phyloP scores from a whole-genome alignment of 148 eudicot genomes.

The Bassia scoparia region DNA sequence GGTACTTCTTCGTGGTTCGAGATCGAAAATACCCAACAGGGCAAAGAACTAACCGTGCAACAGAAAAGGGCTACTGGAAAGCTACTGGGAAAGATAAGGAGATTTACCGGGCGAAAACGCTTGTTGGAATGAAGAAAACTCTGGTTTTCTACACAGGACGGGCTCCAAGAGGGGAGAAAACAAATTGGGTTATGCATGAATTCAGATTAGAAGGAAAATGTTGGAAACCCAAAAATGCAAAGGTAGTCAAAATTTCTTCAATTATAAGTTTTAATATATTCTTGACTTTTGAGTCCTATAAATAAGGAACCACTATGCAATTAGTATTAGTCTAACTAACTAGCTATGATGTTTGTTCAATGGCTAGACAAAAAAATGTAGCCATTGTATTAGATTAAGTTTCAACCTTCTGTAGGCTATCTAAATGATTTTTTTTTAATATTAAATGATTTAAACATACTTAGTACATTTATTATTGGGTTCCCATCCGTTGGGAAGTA shows the following conservation, averaged over 20 bases:
- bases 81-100: slow-evolving; percentile 70
- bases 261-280: too few species aligned
- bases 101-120: slow-evolving; percentile 43
- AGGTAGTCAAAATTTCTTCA: slow-evolving; percentile 14
- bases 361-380: too few species aligned
- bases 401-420: too few species aligned
- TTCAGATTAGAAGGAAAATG: slow-evolving; percentile 46
- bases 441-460: too few species aligned
- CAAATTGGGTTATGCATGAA: slow-evolving; percentile 69
- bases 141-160: slow-evolving; percentile 62
- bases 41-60: slow-evolving; percentile 55
- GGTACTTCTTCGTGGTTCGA: slow-evolving; percentile 59
- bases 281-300: too few species aligned
- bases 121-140: slow-evolving; percentile 67
- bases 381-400: too few species aligned
- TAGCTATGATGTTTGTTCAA: too few species aligned
- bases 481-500: too few species aligned
- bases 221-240: slow-evolving; percentile 29
- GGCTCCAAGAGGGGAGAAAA: slow-evolving; percentile 55
- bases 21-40: slow-evolving; percentile 66
- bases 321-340: too few species aligned
- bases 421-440: too few species aligned
- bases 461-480: too few species aligned
- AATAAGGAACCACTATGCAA: too few species aligned
- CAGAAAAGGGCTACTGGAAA: slow-evolving; percentile 66